Percentiles rank a stretch among this genome's conserved stretches.
These are phyloP conservation scores for Danielozyma ontarioensis DNA, from an alignment of 805 yeast species.

Conservation along the genomic window DNA sequence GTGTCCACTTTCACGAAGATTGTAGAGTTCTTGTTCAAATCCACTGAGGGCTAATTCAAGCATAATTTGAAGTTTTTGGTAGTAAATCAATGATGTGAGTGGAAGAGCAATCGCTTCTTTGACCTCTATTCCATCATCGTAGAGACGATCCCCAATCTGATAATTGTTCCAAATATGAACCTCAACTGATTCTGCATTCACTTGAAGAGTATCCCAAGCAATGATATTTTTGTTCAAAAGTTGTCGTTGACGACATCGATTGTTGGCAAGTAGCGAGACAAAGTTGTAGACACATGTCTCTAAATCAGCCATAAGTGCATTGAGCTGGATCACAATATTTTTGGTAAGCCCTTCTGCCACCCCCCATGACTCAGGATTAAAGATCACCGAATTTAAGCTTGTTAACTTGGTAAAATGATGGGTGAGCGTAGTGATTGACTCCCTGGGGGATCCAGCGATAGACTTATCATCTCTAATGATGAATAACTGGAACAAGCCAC, in stretches of 20 bases:
- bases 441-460: slow-evolving; percentile 44
- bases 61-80: slow-evolving; percentile 66
- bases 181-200: slow-evolving; percentile 64
- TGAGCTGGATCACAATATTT: slow-evolving; percentile 8
- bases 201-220: slow-evolving; percentile 79
- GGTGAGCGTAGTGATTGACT: slow-evolving; percentile 21
- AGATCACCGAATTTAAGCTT: slow-evolving; percentile 28
- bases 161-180: slow-evolving; percentile 29
- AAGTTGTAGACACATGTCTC: slow-evolving; percentile 37
- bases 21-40: slow-evolving; percentile 68
- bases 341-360: slow-evolving; percentile 6
- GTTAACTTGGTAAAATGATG: slow-evolving; percentile 39
- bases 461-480: slow-evolving; percentile 58
- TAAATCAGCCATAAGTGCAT: slow-evolving; percentile 39
- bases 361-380: slow-evolving; percentile 20
- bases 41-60: slow-evolving; percentile 66
- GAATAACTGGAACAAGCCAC: slow-evolving; percentile 60
- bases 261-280: slow-evolving; percentile 36
- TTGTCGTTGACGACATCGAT: slow-evolving; percentile 81
- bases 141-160: slow-evolving; percentile 32
- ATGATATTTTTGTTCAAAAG: slow-evolving; percentile 49
- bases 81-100: slow-evolving; percentile 64
- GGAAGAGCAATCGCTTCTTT: slow-evolving; percentile 49
- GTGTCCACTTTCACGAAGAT: slow-evolving; percentile 60
- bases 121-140: slow-evolving; percentile 8